Evolutionary conservation across 1,284 basidiomycete genomes (phyloP).

Genomic region (Ustilago lituana): DNA sequence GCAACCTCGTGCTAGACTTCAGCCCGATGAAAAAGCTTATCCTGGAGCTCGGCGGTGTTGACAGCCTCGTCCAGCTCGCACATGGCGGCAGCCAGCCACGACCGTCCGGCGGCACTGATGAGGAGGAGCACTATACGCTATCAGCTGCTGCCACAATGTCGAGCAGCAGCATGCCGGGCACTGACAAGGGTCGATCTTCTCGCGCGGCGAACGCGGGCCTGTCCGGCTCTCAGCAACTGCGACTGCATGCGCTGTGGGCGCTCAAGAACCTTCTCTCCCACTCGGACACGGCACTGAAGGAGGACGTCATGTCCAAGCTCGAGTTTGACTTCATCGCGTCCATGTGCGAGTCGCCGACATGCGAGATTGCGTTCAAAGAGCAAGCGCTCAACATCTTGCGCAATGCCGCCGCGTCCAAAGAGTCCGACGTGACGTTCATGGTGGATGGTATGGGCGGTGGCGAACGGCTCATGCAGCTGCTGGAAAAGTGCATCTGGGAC

Average conservation of each 20-base stretch:
- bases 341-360: constrained; percentile 15
- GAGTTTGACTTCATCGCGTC: constrained; percentile 25
- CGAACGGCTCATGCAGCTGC: constrained; percentile 35
- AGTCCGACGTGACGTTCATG: constrained; percentile 51
- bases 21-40: constrained; percentile 62
- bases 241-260: constrained; percentile 61
- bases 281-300: constrained; percentile 42
- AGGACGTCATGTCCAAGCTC: constrained; percentile 41
- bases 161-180: background rate
- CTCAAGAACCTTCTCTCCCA: constrained; percentile 62
- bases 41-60: constrained; percentile 50
- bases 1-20: constrained; percentile 62
- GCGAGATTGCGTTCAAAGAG: constrained; percentile 48
- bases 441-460: constrained; percentile 50
- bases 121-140: constrained; percentile 20
- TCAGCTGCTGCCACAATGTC: constrained; percentile 21
- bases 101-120: constrained; percentile 1
- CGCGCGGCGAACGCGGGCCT: background rate
- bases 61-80: constrained; percentile 42
- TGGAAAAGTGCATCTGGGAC: constrained; percentile 57
- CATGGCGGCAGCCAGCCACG: constrained; percentile 10
- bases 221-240: constrained; percentile 35
- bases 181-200: background rate
- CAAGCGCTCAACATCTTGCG: constrained; percentile 62
- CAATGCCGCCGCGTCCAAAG: constrained; percentile 48